A percentile compares a stretch with the other conserved stretches of the same genome.
These are phyloP conservation scores for Quambalaria eucalypti DNA, from an alignment of 1,284 basidiomycete species.

Conservation along the genomic window DNA sequence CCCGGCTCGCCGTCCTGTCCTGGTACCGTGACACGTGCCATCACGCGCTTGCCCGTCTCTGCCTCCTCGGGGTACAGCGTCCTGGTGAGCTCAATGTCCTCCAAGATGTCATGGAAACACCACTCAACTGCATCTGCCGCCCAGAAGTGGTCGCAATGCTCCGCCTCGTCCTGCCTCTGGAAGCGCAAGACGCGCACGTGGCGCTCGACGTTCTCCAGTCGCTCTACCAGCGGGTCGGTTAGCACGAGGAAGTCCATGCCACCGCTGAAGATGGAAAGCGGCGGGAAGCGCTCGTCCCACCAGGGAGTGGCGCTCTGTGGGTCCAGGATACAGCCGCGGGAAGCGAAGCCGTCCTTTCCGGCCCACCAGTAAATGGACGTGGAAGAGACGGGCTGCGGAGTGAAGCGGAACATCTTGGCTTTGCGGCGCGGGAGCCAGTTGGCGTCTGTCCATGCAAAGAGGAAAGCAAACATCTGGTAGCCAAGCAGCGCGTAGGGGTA, in stretches of 20 bases:
- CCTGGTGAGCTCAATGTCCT: constrained; percentile 46
- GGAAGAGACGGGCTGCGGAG: constrained; percentile 56
- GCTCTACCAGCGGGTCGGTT: constrained; percentile 35
- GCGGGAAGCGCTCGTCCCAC: constrained; percentile 58
- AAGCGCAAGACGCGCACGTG: constrained; percentile 53
- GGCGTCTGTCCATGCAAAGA: constrained; percentile 58
- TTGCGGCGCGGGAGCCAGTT: constrained; percentile 56
- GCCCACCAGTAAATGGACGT: constrained; percentile 57
- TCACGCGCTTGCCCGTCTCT: no score
- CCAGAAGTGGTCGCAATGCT: constrained; percentile 53
- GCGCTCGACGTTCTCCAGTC: constrained; percentile 28
- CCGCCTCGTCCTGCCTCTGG: constrained; percentile 52
- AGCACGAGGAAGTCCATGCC: constrained; percentile 43
- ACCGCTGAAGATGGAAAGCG: constrained; percentile 55
- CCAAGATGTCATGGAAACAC: constrained; percentile 49
- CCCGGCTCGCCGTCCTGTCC: no score
- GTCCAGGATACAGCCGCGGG: constrained; percentile 56
- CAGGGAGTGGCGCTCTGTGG: constrained; percentile 49
- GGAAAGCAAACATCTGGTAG: constrained; percentile 56
- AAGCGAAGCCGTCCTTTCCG: constrained; percentile 56
- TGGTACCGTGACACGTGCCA: no score
- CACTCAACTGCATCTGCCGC: constrained; percentile 58
- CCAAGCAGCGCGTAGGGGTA: constrained; percentile 47
- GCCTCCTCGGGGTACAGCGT: constrained; percentile 34
- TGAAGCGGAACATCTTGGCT: constrained; percentile 60